A percentile compares a stretch with the other conserved stretches of the same genome.
phyloP scores from a whole-genome alignment of 2,329 filamentous ascomycete genomes.

The Aspergillus candidus region DNA sequence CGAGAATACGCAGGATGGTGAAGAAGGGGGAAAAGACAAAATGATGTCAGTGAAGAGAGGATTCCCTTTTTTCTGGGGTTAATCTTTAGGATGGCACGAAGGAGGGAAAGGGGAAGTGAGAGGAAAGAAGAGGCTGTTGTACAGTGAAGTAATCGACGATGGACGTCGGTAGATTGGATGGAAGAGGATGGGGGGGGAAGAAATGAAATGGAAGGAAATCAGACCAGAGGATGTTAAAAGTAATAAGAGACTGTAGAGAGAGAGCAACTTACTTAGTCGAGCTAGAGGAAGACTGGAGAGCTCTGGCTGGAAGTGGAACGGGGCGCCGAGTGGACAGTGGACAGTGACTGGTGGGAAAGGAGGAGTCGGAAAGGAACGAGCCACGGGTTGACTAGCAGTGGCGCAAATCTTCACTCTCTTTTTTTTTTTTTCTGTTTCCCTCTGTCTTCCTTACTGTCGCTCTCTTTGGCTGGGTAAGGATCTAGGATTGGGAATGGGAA shows the following conservation, averaged over 20 bases:
- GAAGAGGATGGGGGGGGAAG: conserved; percentile 3
- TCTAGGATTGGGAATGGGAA: no score
- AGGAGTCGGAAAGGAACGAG: conserved; percentile 13
- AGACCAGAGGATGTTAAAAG: conserved; percentile 1
- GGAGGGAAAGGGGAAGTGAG: conserved; percentile 10
- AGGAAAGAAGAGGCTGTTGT: conserved; percentile 13
- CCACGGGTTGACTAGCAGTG: conserved; percentile 23
- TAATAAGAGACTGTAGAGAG: conserved; percentile 5
- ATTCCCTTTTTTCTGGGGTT: no score
- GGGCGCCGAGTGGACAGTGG: conserved; percentile 3
- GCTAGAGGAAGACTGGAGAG: background rate
- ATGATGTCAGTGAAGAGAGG: conserved; percentile 8
- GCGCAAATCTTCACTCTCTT: conserved; percentile 14
- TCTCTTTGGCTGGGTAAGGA: background rate
- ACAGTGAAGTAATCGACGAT: conserved; percentile 9
- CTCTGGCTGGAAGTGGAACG: no score
- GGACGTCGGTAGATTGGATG: conserved; percentile 6
- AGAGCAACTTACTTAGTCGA: no score
- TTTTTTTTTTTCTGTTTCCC: conserved; percentile 1
- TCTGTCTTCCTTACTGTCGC: conserved; percentile 1
- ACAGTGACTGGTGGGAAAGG: conserved; percentile 1
- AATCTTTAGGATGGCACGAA: conserved; percentile 1
- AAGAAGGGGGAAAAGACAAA: conserved; percentile 11
- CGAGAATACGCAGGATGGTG: conserved; percentile 2
- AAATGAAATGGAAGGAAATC: conserved; percentile 6